Evolutionary conservation across 148 eudicot genomes (phyloP).

Genomic region (Polygonum maritimum): DNA sequence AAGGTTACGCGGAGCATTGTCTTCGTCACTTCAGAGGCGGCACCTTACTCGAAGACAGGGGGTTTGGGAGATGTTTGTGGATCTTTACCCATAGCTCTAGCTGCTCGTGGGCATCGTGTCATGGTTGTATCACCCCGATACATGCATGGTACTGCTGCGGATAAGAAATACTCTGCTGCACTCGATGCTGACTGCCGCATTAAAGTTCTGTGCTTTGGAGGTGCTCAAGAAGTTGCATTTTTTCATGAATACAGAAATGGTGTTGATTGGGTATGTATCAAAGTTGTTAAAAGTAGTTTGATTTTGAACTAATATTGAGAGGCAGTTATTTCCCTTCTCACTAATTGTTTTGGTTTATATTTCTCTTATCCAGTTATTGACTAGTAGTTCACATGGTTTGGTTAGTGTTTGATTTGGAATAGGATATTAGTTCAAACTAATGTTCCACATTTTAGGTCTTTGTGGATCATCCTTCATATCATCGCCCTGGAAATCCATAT

Average conservation of each 20-base stretch:
- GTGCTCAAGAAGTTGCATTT: slow-evolving; percentile 71
- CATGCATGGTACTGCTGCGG: slow-evolving; percentile 64
- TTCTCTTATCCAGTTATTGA: neutral
- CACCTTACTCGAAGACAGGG: slow-evolving; percentile 97
- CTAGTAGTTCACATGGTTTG: neutral
- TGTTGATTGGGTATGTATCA: slow-evolving; percentile 73
- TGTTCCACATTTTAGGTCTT: slow-evolving; percentile 50
- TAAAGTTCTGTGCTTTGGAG: slow-evolving; percentile 76
- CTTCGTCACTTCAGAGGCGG: slow-evolving; percentile 79
- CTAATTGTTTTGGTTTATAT: neutral
- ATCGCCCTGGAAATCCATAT: slow-evolving; percentile 94
- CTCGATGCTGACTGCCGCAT: slow-evolving; percentile 38
- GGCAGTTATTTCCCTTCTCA: neutral
- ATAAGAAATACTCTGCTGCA: slow-evolving; percentile 49
- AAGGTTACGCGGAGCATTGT: slow-evolving; percentile 45
- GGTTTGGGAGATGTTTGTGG: slow-evolving; percentile 99
- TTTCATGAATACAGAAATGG: slow-evolving; percentile 85
- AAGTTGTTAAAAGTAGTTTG: neutral
- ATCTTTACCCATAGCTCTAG: slow-evolving; percentile 84
- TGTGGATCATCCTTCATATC: slow-evolving; percentile 92
- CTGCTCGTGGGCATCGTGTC: slow-evolving; percentile 90
- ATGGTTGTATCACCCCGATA: slow-evolving; percentile 95
- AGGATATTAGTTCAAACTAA: neutral
- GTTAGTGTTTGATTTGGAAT: neutral
- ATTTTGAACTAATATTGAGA: neutral